phyloP scores from a whole-genome alignment of 2,329 filamentous ascomycete species.

The Nannizziopsis arthrosporioides region DNA sequence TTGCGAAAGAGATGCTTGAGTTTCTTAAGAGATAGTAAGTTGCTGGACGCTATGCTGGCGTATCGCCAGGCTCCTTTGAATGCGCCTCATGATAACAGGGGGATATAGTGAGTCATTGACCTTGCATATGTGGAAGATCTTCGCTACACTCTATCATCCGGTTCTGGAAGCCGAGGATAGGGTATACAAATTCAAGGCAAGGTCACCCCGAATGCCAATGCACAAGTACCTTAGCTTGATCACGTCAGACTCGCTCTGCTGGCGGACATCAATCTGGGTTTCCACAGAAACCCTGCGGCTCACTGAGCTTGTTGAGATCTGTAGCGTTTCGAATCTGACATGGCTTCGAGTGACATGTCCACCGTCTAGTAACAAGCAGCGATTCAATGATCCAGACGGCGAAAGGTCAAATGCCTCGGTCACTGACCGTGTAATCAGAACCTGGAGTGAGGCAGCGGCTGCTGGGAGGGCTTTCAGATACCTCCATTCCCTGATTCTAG shows the following conservation, averaged over 20 bases:
- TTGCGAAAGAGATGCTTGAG: constrained; percentile 33
- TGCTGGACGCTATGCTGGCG: no score
- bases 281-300: constrained; percentile 22
- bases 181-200: constrained; percentile 25
- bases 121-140: constrained; percentile 35
- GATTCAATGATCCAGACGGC: constrained; percentile 4
- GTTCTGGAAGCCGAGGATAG: constrained; percentile 24
- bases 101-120: constrained; percentile 26
- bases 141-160: constrained; percentile 27
- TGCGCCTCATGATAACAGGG: constrained; percentile 7
- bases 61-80: background rate
- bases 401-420: constrained; percentile 17
- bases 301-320: constrained; percentile 29
- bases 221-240: constrained; percentile 28
- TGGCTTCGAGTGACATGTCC: constrained; percentile 28
- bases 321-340: constrained; percentile 30
- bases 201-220: constrained; percentile 24
- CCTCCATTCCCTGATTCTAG: constrained; percentile 29
- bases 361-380: constrained; percentile 4
- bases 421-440: constrained; percentile 31
- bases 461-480: constrained; percentile 26
- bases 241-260: constrained; percentile 23
- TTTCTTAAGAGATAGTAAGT: constrained; percentile 27
- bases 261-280: constrained; percentile 29
- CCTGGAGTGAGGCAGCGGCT: constrained; percentile 31